Evolutionary conservation across 768 basidiomycete genomes (phyloP), one percentile per base, ranked within the genome.

Genomic region (Collybiopsis luxurians): DNA sequence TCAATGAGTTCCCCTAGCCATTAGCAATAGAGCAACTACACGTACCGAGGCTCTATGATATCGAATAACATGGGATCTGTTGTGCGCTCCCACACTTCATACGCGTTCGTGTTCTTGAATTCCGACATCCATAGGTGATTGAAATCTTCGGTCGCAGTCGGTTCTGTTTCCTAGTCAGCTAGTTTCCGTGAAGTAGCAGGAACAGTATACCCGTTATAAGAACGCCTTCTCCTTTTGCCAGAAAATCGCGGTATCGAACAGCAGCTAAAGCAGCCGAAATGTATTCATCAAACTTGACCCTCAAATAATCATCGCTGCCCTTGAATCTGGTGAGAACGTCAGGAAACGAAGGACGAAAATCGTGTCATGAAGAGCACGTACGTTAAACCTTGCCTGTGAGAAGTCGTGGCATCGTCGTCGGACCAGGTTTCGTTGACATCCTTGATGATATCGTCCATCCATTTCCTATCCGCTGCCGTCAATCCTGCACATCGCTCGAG

Each of bases 201-300:
- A 83, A 15, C 80, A 82, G 46, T 27, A 13, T 19, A 26, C 86
- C 88, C 10, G 85, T 79, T 38, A 91, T 90, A 30, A 89, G 74
- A 15, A 90, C 79, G 47, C 85, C 85, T 69, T 87, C 81, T 39
- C 87, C 79, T 68, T 89, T 92, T 9, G 78, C 68, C 21, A 94
- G 64, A 71, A 92, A 99, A 61, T 94, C 92, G 1, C 87, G 84
- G 68, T 93, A 98, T 69, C 95, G 94, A 59, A 98, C 85, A 13
- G 90, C 86, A 2, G 95, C 81, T 10, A 99, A 79, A 2, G 91
- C 90, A 2, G 90, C 89, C 24, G 85, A 88, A 45, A 98, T 85
- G 66, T 99, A 99, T 67, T 98, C 96, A 68, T 98, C 95, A 54
- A 96, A 96, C 85, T 95, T 95, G 34, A 82, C 80, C 56, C 97